Evolutionary conservation across 2,329 filamentous ascomycete genomes (phyloP), one percentile per base, ranked within the genome.

Genomic region (Capronia epimyces): DNA sequence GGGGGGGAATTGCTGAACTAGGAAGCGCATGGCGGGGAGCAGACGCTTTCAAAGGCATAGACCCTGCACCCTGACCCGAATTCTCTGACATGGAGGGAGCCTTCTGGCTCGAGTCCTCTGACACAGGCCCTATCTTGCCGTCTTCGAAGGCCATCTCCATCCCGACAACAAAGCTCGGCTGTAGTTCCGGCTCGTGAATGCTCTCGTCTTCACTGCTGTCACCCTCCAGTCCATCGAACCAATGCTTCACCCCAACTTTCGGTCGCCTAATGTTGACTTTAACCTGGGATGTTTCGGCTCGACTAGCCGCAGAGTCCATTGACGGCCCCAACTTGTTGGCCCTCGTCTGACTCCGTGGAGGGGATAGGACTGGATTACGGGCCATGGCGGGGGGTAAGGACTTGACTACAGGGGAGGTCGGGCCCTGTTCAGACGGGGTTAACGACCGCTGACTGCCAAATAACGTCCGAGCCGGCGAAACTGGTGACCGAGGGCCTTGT

Each of bases 171-270:
- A 62, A 60, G 31, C 56, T 55, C n/a, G 32, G 49, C 25, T 56
- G 27, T 6, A 60, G 37, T 39, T 56, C 49, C 15, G 58, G 58
- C 34, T 62, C 58, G 18, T 55, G 36, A 31, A 57, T 39, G n/a
- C 60, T 57, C n/a, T 64, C 64, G 22, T 63, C 61, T 34, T 63
- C 62, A 45, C 64, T 66, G 22, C 62, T 59, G 22, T 66, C 61
- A 43, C 60, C 64, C 43, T 65, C 60, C 10, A 65, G 56, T 18
- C 60, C 62, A 55, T 68, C 66, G 52, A 67, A 68, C 66, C 66
- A 68, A 45, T 67, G 56, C 32, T 61, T 62, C 7, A 56, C 51
- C 8, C 59, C 56, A 2, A 41, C 50, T 44, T 56, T 59, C n/a
- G 63, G 60, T 46, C 54, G 49, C 24, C 56, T 48, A 21, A 60